Evolutionary conservation across 495 filamentous ascomycete genomes (phyloP).

Genomic region (Aspergillus campestris): DNA sequence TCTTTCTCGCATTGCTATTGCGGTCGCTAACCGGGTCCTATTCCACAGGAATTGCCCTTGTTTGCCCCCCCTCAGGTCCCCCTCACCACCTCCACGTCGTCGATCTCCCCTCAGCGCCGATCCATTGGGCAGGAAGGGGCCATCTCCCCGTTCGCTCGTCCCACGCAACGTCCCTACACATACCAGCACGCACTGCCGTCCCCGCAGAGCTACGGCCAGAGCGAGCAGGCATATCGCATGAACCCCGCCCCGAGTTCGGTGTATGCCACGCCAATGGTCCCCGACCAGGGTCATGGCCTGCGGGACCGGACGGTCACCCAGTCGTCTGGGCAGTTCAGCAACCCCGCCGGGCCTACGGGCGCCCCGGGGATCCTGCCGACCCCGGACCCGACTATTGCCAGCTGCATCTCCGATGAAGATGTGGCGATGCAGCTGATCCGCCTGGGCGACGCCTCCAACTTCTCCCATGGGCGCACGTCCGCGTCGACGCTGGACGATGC

Average conservation of each 20-base stretch:
- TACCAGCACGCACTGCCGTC: constrained; percentile 67
- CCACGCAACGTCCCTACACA: constrained; percentile 63
- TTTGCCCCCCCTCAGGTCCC: constrained; percentile 93
- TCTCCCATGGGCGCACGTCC: constrained; percentile 81
- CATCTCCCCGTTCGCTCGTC: constrained; percentile 60
- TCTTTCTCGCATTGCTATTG: constrained; percentile 8
- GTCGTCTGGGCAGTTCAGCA: constrained; percentile 25
- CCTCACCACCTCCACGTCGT: constrained; percentile 78
- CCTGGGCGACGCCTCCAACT: constrained; percentile 83
- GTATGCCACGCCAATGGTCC: constrained; percentile 47
- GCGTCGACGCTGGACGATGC: constrained; percentile 92
- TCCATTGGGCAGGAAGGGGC: constrained; percentile 49
- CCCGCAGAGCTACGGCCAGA: constrained; percentile 62
- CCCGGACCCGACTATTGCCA: constrained; percentile 87
- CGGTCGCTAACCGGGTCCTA: neutral
- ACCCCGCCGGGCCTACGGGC: constrained; percentile 31
- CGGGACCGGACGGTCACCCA: constrained; percentile 45
- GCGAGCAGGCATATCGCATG: constrained; percentile 37
- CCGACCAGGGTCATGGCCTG: constrained; percentile 55
- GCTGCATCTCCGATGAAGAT: constrained; percentile 95
- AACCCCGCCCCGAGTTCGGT: constrained; percentile 30
- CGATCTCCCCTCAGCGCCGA: constrained; percentile 83
- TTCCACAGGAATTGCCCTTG: constrained; percentile 75
- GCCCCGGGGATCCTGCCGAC: constrained; percentile 68
- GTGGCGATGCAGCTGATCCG: constrained; percentile 94